Percentiles rank a stretch among this genome's conserved stretches.
phyloP scores from a whole-genome alignment of 2,329 filamentous ascomycete genomes.

The Fusarium miscanthi region DNA sequence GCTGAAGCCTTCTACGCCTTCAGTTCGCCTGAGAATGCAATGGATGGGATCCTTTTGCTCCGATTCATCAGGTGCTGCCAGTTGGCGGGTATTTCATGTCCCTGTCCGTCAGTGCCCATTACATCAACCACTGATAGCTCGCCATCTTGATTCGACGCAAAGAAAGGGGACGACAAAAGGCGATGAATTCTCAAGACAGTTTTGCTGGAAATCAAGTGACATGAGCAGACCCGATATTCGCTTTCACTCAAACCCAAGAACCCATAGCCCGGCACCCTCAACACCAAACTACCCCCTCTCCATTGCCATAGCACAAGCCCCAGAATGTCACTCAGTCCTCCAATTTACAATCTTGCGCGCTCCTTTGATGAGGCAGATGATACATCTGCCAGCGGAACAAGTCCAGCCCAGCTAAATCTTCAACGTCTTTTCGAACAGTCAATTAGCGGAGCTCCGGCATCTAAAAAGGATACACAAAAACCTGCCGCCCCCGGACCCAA shows the following conservation, averaged over 20 bases:
- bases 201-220: constrained; percentile 35
- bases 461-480: constrained; percentile 61
- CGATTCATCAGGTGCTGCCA: constrained; percentile 15
- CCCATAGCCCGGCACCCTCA: not conserved
- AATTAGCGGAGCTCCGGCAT: constrained; percentile 60
- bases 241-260: not conserved
- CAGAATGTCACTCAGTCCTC: constrained; percentile 51
- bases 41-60: not conserved
- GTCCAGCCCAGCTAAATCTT: constrained; percentile 72
- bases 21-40: not conserved
- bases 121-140: not conserved
- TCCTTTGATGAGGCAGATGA: constrained; percentile 42
- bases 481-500: constrained; percentile 54
- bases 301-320: not conserved
- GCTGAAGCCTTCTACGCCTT: constrained; percentile 1
- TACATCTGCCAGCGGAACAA: constrained; percentile 55
- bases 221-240: constrained; percentile 22
- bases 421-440: constrained; percentile 72
- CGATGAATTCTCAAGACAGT: not conserved
- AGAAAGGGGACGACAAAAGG: not conserved
- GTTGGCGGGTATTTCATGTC: constrained; percentile 21
- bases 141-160: not conserved
- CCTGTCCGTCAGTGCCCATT: constrained; percentile 27
- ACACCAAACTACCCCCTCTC: constrained; percentile 14
- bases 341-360: constrained; percentile 42